Base-by-base conservation (phyloP, 164 flowering plant genomes). In the Warburgia ugandensis region DNA sequence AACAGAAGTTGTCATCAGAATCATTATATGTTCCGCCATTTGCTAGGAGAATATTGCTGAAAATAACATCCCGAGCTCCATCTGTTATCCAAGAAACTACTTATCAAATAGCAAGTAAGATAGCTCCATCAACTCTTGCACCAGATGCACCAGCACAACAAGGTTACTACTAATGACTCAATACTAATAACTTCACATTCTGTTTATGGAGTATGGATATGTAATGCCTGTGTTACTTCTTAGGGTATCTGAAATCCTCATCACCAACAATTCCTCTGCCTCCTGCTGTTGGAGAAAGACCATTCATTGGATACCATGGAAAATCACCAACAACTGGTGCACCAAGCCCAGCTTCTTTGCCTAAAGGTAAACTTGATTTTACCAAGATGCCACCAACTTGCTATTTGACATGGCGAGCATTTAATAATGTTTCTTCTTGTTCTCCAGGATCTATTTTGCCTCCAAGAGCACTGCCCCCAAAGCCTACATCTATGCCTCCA, bases 381-480 rank as follows among this genome's bases (percentile, higher is more conserved):
- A 23, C 41, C 38, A 23, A 45, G 43, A 45, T 23, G 29, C 19
- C 17, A 17, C 6, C 7, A 41, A 21, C n/a, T 32, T 25, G 62
- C 29, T 44, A 19, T 53, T 44, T 51, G n/a, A 19, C 7, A 3
- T 26, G 10, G 12, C 7, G n/a, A 45, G 23, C 21, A 8, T 45
- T 50, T 47, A 22, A 29, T 55, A 23, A 48, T 33, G 25, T 29
- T 63, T 40, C 41, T 42, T 33, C 39, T 63, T 50, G 32, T 35
- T 33, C 54, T 69, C 45, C 64, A 73, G 77, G 67, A 30, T 64
- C 75, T 58, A 22, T 22, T 63, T 29, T 59, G 21, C 68, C 53
- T 41, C 23, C 59, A 56, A 40, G 26, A 20, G 25, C 7, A 17
- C 37, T 54, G 17, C 66, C 63, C 17, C 54, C 66, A 7, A 29